Base-by-base conservation (phyloP, 495 filamentous ascomycete species). In the Clavariopsis aquatica region DNA sequence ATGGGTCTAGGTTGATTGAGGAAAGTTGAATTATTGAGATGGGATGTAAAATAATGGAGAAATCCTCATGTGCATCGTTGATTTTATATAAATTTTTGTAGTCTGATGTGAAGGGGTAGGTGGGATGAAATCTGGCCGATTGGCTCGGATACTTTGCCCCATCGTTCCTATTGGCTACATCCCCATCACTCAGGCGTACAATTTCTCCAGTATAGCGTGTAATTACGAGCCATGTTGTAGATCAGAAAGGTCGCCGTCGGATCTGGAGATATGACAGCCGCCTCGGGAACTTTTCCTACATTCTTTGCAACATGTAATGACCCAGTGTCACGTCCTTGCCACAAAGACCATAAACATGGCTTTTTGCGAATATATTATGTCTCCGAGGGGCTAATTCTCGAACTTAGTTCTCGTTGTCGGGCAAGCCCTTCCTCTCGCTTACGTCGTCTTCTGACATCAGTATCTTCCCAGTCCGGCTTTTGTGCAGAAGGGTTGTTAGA, bases 381-480 rank as follows among this genome's bases (percentile, higher is more conserved):
- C 38, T 43, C 38, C 38, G 38, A n/a, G 12, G 38, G 9, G 2
- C 9, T n/a, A 3, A 17, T 3, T 3, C 13, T 10, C 13, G 38
- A 43, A 17, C 9, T 17, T 19, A 69, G n/a, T n/a, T 29, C 53
- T 27, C 41, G 52, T 47, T 71, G 68, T 17, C 68, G 60, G 12
- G 49, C 47, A 7, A 89, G 66, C 0, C 87, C 87, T 68, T 89
- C 87, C 19, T 77, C 80, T 69, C 82, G 80, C 76, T 85, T 88
- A 60, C 85, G 82, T 73, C 82, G 81, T 62, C 76, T 81, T 55
- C 86, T 78, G 7, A 67, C 75, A 47, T 83, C 77, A 7, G 81
- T 73, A 73, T 87, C 65, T 34, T 72, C 67, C 52, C 60, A 66
- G 22, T 34, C 64, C 27, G 60, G 17, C 27, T 68, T 65, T 19